Conservation (phyloP, 2,329 filamentous ascomycete species). For the Trematosphaeria pertusa region DNA sequence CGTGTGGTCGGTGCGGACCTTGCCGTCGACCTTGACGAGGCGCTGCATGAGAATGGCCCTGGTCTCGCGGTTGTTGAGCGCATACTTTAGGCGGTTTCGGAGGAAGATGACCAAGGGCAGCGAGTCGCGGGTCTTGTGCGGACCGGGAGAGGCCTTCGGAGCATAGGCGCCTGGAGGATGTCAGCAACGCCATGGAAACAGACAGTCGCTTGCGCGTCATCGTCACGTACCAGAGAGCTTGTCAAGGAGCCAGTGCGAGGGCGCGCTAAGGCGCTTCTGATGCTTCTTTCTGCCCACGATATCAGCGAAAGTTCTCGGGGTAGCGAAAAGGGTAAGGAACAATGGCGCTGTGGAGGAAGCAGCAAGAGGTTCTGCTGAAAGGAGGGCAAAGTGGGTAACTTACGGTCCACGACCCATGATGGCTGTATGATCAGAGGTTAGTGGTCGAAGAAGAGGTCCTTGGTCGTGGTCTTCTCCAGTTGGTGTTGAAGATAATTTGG, state of each 20-base stretch:
- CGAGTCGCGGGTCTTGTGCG: conserved; percentile 99
- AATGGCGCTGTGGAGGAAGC: background rate
- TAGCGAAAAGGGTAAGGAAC: background rate
- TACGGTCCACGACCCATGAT: conserved; percentile 72
- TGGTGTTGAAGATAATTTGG: conserved; percentile 9
- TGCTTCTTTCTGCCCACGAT: conserved; percentile 82
- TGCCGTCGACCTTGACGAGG: conserved; percentile 99
- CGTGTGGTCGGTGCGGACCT: conserved; percentile 98
- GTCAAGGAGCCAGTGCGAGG: conserved; percentile 99
- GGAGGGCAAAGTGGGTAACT: conserved; percentile 41
- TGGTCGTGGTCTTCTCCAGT: conserved; percentile 33
- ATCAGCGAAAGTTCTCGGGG: conserved; percentile 11
- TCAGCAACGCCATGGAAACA: conserved; percentile 49
- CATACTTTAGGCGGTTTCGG: conserved; percentile 91
- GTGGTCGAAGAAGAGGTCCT: conserved; percentile 43
- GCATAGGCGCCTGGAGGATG: conserved; percentile 58
- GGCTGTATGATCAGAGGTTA: conserved; percentile 49
- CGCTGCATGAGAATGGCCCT: conserved; percentile 99
- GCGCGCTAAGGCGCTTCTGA: conserved; percentile 99
- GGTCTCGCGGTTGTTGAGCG: conserved; percentile 97
- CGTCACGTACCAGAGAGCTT: conserved; percentile 82
- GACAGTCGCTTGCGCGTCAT: background rate
- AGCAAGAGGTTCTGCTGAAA: background rate
- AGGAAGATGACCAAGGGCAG: conserved; percentile 95
- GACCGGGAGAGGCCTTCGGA: conserved; percentile 77